Base-by-base conservation (phyloP, 352 stramenopile species). In the Globisporangium cederbergense region DNA sequence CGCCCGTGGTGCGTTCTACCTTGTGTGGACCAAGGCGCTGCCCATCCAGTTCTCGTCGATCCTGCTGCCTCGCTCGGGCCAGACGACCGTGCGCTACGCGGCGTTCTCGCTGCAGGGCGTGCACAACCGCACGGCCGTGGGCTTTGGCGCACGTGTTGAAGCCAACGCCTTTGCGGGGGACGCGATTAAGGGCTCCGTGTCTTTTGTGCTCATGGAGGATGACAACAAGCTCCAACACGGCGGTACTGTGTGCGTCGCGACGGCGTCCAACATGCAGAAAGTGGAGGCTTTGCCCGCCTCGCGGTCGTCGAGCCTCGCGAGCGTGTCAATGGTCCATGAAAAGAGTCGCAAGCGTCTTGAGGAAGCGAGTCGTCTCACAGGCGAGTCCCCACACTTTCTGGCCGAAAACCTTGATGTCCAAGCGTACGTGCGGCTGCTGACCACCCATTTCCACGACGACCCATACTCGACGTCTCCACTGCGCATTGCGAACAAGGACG, bases 101-200 rank as follows among this genome's bases (percentile, higher is more conserved):
- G 71, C 72, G 11, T 91, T 93, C 43, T 83, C 82, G 25, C 71
- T 93, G 22, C 80, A 90, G 72, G 82, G 78, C n/a, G 70, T 84
- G n/a, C 66, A 79, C 42, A 70, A 75, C 5, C 79, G 76, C 45
- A 46, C 71, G 28, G 75, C 79, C 1, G 45, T 87, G 30, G 84
- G 77, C 22, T 91, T 93, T 76, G 76, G 74, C 42, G 65, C 74
- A 36, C 79, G 78, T 7, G 64, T 87, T 10, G 77, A 88, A 20
- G 70, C 77, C 11, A 89, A 77, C 64, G 67, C 64, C 1, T 81
- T 86, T 20, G 67, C 81, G 0, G 76, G 65, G 22, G 75, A 86
- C 25, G 70, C 73, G 14, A 62, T 90, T 4, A 88, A 81, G 42
- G 84, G 81, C n/a, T 93, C 84, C 0, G 71, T 93, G 34, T 79